These are phyloP conservation scores for Ophiognomonia clavigignenti-juglandacearum DNA, from an alignment of 2,329 filamentous ascomycete species.

Conservation along the genomic window DNA sequence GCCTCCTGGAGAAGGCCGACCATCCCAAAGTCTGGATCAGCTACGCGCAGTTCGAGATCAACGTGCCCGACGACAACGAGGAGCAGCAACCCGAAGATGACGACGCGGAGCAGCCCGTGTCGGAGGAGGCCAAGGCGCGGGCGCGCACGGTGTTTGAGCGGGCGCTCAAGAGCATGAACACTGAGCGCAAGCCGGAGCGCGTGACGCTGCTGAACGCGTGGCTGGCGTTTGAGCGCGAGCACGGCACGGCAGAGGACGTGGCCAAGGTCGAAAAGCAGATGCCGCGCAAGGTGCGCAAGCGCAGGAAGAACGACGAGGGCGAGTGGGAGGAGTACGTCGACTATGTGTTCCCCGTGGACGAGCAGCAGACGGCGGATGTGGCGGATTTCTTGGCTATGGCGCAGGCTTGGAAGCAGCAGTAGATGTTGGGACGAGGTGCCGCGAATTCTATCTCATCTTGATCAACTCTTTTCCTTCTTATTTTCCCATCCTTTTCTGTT, in stretches of 20 bases:
- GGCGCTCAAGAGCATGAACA: slow-evolving; percentile 78
- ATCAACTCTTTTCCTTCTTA: background rate
- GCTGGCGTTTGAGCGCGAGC: slow-evolving; percentile 84
- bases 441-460: background rate
- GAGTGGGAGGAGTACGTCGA: slow-evolving; percentile 96
- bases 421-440: background rate
- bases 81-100: slow-evolving; percentile 46
- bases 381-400: slow-evolving; percentile 81
- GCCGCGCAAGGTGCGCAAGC: slow-evolving; percentile 89
- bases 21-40: slow-evolving; percentile 99
- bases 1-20: slow-evolving; percentile 88
- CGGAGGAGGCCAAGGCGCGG: slow-evolving; percentile 76
- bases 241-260: slow-evolving; percentile 70
- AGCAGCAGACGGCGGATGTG: slow-evolving; percentile 77
- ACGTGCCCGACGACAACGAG: slow-evolving; percentile 71
- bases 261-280: slow-evolving; percentile 87
- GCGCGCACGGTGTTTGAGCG: slow-evolving; percentile 81
- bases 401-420: slow-evolving; percentile 76
- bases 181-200: slow-evolving; percentile 85
- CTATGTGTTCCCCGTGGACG: slow-evolving; percentile 94
- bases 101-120: slow-evolving; percentile 65
- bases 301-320: slow-evolving; percentile 86
- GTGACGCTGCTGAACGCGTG: slow-evolving; percentile 87
- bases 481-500: background rate
- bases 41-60: slow-evolving; percentile 97